Evolutionary conservation across 352 stramenopile species (phyloP).

Genomic region (Phytopythium ostracodes): DNA sequence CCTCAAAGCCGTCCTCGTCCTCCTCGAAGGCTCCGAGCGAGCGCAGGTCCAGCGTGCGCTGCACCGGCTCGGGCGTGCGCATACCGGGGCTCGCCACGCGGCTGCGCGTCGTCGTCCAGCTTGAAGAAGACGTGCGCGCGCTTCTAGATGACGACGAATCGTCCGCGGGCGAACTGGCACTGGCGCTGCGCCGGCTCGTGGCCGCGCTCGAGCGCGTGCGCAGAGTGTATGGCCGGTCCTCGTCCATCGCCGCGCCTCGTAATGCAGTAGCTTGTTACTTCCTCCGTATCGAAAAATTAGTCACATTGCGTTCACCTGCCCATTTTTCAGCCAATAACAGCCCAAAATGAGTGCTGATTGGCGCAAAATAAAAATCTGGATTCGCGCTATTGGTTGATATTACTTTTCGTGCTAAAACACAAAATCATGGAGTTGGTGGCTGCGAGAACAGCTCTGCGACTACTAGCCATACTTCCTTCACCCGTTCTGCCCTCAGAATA

Average conservation of each 20-base stretch:
- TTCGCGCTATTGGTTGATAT: too few species aligned
- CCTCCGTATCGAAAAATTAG: too few species aligned
- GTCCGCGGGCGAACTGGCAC: neutral
- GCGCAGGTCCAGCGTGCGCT: conserved; percentile 54
- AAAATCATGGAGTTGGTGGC: too few species aligned
- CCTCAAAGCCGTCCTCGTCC: conserved; percentile 32
- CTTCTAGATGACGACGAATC: conserved; percentile 12
- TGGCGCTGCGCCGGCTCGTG: neutral
- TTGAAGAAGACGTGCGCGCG: conserved; percentile 2
- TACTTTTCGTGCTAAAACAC: too few species aligned
- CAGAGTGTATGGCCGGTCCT: neutral
- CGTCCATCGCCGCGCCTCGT: neutral
- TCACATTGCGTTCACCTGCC: too few species aligned
- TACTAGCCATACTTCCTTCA: too few species aligned
- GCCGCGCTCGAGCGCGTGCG: conserved; percentile 8
- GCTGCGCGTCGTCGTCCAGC: conserved; percentile 5
- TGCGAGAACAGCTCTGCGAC: too few species aligned
- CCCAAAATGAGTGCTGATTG: too few species aligned
- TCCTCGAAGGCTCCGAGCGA: conserved; percentile 35
- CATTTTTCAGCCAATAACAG: too few species aligned
- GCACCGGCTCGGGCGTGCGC: conserved; percentile 50
- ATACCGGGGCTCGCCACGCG: conserved; percentile 13
- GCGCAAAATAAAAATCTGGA: too few species aligned
- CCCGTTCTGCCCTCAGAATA: too few species aligned
- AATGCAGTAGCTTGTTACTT: neutral